These are phyloP conservation scores for Scalesia atractyloides DNA, from an alignment of 129 eudicot species.

Conservation along the genomic window DNA sequence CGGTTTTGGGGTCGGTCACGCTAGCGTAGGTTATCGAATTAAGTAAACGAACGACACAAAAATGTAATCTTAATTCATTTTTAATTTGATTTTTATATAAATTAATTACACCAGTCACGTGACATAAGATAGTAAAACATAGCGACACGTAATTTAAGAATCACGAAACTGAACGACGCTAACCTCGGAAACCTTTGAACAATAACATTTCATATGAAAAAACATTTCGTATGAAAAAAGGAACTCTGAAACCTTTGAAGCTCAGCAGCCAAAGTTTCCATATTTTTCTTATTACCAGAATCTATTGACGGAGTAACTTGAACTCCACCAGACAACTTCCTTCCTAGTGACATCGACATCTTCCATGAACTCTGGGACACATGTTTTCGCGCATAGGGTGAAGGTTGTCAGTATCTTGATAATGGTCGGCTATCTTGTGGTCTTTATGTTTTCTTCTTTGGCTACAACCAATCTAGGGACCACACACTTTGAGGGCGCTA, in stretches of 20 bases:
- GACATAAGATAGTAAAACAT: too few species aligned
- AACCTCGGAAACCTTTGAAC: too few species aligned
- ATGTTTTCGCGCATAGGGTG: constrained; percentile 67
- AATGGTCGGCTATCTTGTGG: constrained; percentile 69
- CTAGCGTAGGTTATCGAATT: too few species aligned
- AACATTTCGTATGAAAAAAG: too few species aligned
- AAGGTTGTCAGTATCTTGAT: constrained; percentile 92
- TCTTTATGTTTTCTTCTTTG: constrained; percentile 74
- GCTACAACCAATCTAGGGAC: constrained; percentile 89
- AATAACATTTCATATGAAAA: too few species aligned
- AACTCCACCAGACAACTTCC: constrained; percentile 79
- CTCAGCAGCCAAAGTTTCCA: constrained; percentile 67
- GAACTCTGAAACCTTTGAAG: constrained; percentile 70
- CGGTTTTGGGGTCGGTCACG: too few species aligned
- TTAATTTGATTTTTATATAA: too few species aligned
- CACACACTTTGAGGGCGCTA: constrained; percentile 90
- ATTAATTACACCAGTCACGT: too few species aligned
- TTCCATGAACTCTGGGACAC: constrained; percentile 65
- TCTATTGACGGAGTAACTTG: constrained; percentile 65
- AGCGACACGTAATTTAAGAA: too few species aligned
- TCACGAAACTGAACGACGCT: too few species aligned
- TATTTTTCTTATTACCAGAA: constrained; percentile 70
- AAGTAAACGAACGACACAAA: too few species aligned
- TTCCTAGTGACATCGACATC: constrained; percentile 87
- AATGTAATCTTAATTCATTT: too few species aligned